phyloP scores from a whole-genome alignment of 129 eudicot genomes.

The Silybum marianum region DNA sequence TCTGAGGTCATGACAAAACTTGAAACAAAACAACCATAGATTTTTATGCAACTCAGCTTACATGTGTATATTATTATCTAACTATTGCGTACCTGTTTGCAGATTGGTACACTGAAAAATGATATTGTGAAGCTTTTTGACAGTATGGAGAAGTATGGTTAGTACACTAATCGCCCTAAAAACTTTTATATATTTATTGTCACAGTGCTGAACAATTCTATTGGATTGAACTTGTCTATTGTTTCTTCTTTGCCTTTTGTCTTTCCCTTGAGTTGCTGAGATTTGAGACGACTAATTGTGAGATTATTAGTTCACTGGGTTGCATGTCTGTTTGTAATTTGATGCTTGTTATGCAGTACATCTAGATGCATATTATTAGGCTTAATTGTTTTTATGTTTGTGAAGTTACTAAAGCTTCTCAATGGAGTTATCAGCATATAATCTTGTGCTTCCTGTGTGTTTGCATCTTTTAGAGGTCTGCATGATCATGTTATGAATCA shows the following conservation, averaged over 20 bases:
- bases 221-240: neutral
- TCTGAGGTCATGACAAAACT: neutral
- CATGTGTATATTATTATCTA: constrained; percentile 10
- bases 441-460: neutral
- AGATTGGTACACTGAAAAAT: constrained; percentile 71
- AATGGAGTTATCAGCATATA: constrained; percentile 8
- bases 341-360: constrained; percentile 7
- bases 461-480: neutral
- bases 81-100: constrained; percentile 30
- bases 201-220: constrained; percentile 6
- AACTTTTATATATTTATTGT: neutral
- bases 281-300: constrained; percentile 11
- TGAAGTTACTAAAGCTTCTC: neutral
- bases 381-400: neutral
- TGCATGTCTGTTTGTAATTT: constrained; percentile 12
- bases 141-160: constrained; percentile 85
- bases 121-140: constrained; percentile 85
- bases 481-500: neutral
- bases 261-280: constrained; percentile 8
- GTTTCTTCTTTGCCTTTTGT: neutral
- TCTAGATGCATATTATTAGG: neutral
- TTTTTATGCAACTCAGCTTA: neutral
- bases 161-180: constrained; percentile 1
- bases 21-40: neutral
- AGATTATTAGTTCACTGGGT: constrained; percentile 13